These are phyloP conservation scores for Evernia prunastri DNA, from an alignment of 495 filamentous ascomycete genomes.

Conservation along the genomic window DNA sequence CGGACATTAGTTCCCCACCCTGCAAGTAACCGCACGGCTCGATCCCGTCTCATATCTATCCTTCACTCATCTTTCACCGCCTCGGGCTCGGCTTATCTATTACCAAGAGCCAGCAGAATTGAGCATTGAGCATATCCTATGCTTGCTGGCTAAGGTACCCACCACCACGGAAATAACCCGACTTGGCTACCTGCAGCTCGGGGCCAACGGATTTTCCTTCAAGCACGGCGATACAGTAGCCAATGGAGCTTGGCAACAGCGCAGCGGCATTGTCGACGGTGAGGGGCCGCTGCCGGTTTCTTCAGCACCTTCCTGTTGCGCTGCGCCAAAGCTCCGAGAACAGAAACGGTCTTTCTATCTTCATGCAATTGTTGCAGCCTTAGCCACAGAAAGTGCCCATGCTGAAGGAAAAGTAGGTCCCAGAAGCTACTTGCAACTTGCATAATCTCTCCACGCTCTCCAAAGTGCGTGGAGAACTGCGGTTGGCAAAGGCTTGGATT, in stretches of 20 bases:
- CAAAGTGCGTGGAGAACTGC: background rate
- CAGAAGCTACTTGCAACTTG: background rate
- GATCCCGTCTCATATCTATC: background rate
- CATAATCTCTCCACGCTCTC: background rate
- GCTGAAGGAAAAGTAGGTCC: background rate
- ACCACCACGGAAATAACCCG: background rate
- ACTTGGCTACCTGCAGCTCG: background rate
- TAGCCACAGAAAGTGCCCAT: background rate
- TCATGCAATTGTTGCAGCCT: background rate
- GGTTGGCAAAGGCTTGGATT: background rate
- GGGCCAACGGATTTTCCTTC: background rate
- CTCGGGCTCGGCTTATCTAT: no score
- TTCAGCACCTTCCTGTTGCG: background rate
- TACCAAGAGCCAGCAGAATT: no score
- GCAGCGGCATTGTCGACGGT: background rate
- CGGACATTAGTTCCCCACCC: background rate
- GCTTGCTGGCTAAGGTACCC: no score
- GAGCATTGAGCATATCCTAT: no score
- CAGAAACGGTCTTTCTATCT: no score
- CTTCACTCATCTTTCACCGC: no score
- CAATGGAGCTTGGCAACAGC: background rate
- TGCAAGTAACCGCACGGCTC: conserved; percentile 6
- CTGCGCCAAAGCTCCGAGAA: background rate
- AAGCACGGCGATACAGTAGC: background rate
- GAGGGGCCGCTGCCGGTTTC: background rate